Evolutionary conservation across 1,284 basidiomycete genomes (phyloP), one percentile per base, ranked within the genome.

Genomic region (Ustilago vetiveriae): DNA sequence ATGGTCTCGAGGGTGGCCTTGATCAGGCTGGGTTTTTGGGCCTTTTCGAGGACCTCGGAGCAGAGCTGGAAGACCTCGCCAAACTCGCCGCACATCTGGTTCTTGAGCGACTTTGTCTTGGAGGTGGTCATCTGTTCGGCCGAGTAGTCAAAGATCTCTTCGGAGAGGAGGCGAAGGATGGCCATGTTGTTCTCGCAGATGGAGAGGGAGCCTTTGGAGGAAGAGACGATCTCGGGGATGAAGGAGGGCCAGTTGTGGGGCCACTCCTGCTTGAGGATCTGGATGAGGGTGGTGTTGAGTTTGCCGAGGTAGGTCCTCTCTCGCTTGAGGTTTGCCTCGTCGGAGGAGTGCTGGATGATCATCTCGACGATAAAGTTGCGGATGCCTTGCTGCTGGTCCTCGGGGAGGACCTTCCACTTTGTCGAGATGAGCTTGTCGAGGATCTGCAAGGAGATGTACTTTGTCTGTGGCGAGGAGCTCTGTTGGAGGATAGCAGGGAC

Each of bases 131-230:
- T 93, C 84, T 96, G 92, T 80, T 98, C 96, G 2, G 95, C 93
- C 5, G 94, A 98, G 84, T 91, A 99, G 84, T 99, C 96, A 81
- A 99, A 99, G 69, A 99, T 94, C 83, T 98, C 96, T 82, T 98
- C 96, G 0, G 94, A 97, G 16, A 99, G 86, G n/a, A 99, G 86
- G 82, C 93, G 92, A 71, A 98, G 86, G 82, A 98, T 98, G 82
- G 94, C 88, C 96, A 99, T 99, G 85, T 99, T 98, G 87, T 99
- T 98, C 84, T 98, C 96, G 86, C 96, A 98, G 26, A 98, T 88
- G 2, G 92, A 90, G 33, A 98, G 88, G 81, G 94, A 98, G 37
- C 92, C 92, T 83, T 95, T 94, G 51, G 94, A 98, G 8, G 95
- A 97, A 68, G 94, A 90, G 60, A 98, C 94, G 54, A 98, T 92